These are phyloP conservation scores for Neurospora sublineolata DNA, from an alignment of 495 filamentous ascomycete genomes.

Conservation along the genomic window DNA sequence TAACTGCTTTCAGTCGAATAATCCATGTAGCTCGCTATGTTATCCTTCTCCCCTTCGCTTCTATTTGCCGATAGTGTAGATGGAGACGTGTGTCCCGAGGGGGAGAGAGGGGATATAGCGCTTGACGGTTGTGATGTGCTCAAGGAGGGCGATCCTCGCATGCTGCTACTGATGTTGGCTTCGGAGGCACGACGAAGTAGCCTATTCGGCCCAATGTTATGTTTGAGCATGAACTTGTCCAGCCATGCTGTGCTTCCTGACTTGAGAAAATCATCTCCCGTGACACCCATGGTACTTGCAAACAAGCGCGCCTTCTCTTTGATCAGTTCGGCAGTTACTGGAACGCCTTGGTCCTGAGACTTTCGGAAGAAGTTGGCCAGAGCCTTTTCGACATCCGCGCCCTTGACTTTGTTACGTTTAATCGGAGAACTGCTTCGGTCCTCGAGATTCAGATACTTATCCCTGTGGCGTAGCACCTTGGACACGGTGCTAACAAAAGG, in stretches of 20 bases:
- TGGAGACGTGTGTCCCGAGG: constrained; percentile 48
- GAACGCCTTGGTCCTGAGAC: constrained; percentile 61
- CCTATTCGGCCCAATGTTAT: constrained; percentile 56
- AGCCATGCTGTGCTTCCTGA: constrained; percentile 70
- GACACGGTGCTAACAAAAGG: constrained; percentile 75
- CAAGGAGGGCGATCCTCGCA: constrained; percentile 39
- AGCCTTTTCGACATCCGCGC: constrained; percentile 92
- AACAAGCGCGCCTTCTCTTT: constrained; percentile 82
- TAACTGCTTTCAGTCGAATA: constrained; percentile 38
- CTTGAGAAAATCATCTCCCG: constrained; percentile 61
- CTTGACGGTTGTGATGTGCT: constrained; percentile 56
- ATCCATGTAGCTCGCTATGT: constrained; percentile 36
- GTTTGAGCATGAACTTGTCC: constrained; percentile 94
- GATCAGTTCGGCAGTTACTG: constrained; percentile 72
- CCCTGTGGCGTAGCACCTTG: constrained; percentile 91
- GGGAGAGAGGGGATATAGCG: constrained; percentile 64
- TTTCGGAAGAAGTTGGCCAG: constrained; percentile 81
- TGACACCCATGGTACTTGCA: constrained; percentile 60
- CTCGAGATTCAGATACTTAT: constrained; percentile 86
- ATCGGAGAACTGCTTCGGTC: constrained; percentile 81
- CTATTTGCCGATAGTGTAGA: constrained; percentile 56
- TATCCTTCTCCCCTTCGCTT: constrained; percentile 51
- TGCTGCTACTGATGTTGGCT: constrained; percentile 48
- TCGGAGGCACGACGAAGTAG: constrained; percentile 61
- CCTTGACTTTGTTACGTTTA: constrained; percentile 81